Evolutionary conservation across 805 yeast species (phyloP), one percentile per base, ranked within the genome.

Genomic region (Metschnikowia corniflorae): DNA sequence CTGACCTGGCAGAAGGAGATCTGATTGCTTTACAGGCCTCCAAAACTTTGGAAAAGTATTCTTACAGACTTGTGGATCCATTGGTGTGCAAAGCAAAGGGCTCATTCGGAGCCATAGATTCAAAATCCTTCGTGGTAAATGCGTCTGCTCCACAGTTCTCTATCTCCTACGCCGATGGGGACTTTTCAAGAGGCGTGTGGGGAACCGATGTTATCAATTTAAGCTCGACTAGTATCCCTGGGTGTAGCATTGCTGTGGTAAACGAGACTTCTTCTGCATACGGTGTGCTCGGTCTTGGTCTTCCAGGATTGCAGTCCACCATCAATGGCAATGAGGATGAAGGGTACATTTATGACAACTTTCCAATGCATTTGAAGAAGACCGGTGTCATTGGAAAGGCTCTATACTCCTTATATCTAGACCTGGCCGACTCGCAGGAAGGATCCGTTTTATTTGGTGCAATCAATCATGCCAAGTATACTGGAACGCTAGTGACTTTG

Each of bases 221-320:
- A 36, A 77, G 79, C 31, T 75, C 68, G 31, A 57, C 70, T 9
- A 58, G 67, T 2, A 63, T 85, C 9, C 43, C 64, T 0, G 62
- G 67, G 37, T 61, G 83, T 19, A 76, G 86, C 5, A 73, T 88
- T 57, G 96, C 94, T 2, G 77, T 87, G 16, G 94, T 85, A 3
- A 77, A 77, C 52, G 57, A 59, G 22, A 75, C 86, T 2, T 76
- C 78, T 42, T 78, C 89, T 3, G 57, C 77, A 7, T 61, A 72
- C 40, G 91, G 94, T 38, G 91, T 86, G 18, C 58, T 85, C 27
- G 88, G 89, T 18, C 76, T 85, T 44, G 91, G 93, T 8, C 66
- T 83, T 33, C 61, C 75, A 5, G 84, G 78, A 9, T 68, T 84
- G 37, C 95, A 88, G 58, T 66, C 76, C 4, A 82, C 91, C 1